Base-by-base conservation (phyloP, 768 basidiomycete genomes). In the Candolleomyces efflorescens region DNA sequence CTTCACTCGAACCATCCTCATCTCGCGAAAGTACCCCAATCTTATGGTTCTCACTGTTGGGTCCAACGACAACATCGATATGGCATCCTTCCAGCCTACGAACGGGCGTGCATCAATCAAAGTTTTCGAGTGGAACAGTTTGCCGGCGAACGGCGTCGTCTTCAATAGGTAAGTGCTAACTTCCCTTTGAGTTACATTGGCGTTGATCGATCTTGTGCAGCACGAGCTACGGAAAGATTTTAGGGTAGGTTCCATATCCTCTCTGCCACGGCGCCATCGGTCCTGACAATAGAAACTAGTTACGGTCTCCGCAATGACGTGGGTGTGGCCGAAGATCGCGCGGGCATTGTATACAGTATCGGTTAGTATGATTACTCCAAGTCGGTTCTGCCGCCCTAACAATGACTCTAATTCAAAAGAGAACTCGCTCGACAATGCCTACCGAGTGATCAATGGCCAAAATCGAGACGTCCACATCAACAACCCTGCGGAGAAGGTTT, bases 401-500 rank as follows among this genome's bases (percentile, higher is more conserved):
- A 27, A 43, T 20, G 17, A 17, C 7, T 13, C 41, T 22, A 24
- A n/a, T 22, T 26, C 9, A 26, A 48, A 45, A 45, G 62, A 63
- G 37, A 63, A 63, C 41, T 53, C 55, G 23, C 38, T 58, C 45
- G 62, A 63, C 39, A 55, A 63, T 18, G 55, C 48, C 13, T 54
- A 55, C 32, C 50, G 59, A 26, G 51, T 18, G 7, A 49, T 45
- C 15, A 57, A 60, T 44, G 62, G 59, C 15, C 53, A 50, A 12
- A 32, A 45, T 6, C 22, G 47, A 20, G 59, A 60, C 36, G 51
- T 63, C 37, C 59, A 63, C 53, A 53, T 58, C 41, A 53, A 60
- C 49, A 63, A 63, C 56, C 62, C 62, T 36, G 62, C 55, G 7
- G 62, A 63, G 53, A 56, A 57, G 37, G 41, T 63, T 18, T 60